Base-by-base conservation (phyloP, 305 asterid species). In the Rubia balearica region DNA sequence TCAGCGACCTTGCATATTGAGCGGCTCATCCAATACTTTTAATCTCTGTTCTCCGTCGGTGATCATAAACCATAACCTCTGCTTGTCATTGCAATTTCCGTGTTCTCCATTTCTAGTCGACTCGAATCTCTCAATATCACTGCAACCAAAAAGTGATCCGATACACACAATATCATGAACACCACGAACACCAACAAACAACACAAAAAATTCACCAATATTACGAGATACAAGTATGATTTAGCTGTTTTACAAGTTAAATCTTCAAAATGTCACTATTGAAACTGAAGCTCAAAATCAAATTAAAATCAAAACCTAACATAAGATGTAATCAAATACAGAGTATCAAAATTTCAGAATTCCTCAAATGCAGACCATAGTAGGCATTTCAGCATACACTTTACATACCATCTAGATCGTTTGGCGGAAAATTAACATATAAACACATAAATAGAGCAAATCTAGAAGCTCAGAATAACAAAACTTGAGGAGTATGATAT, bases 1-100 rank as follows among this genome's bases (percentile, higher is more conserved):
- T 11, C 16, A 88, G 46, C 67, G 87, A 36, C 97, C 98, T 80
- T 90, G 98, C 97, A 88, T 90, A 81, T 91, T 89, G 43, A 89
- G 93, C 3, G 86, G 89, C 84, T 88, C 95, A 53, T 88, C 87
- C 77, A 91, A 77, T 0, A 84, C 84, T 87, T 88, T 89, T 72
- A 89, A 71, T 74, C 90, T 86, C 79, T 89, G 90, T 63, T 82
- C 40, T 71, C 95, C 96, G 61, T 89, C 89, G 43, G 95, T 89
- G 17, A 89, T 82, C 83, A 92, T 73, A 71, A 85, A 90, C 70
- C 89, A 78, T 75, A 90, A 87, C 81, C 87, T 87, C 78, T 89
- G 96, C 55, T 79, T 88, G 82, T 92, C 96, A 64, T 66, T 77
- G 85, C 93, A 88, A 72, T 6, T 69, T 81, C 87, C 81, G 83